Conservation (phyloP, 1,139 yeast species). For the Geotrichum carabidarum region DNA sequence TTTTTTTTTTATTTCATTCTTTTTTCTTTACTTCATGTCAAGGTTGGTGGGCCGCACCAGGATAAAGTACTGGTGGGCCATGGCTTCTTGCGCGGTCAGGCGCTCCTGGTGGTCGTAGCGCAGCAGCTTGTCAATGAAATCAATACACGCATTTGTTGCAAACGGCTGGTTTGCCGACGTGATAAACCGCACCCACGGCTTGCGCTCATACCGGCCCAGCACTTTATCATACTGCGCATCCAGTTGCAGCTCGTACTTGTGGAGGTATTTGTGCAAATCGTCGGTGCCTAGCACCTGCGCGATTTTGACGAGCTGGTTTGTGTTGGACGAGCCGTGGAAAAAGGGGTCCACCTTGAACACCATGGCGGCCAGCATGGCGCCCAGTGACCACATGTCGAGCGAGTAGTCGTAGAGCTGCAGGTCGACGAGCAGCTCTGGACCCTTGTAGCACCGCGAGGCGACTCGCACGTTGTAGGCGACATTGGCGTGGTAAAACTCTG, state of each 20-base stretch:
- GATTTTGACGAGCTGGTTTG: constrained; percentile 92
- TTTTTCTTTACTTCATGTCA: no score
- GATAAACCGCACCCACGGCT: constrained; percentile 83
- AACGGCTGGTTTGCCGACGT: constrained; percentile 68
- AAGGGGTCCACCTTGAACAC: constrained; percentile 95
- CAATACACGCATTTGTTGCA: constrained; percentile 67
- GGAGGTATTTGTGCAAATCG: constrained; percentile 65
- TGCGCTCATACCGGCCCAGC: constrained; percentile 62
- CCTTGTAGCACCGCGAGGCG: constrained; percentile 90
- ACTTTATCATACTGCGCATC: constrained; percentile 80
- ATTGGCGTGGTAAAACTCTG: constrained; percentile 94
- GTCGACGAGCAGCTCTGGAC: constrained; percentile 87
- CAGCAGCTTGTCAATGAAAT: constrained; percentile 73
- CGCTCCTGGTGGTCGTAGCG: constrained; percentile 94
- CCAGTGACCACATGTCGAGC: constrained; percentile 92
- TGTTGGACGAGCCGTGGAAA: constrained; percentile 93
- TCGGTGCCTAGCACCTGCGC: constrained; percentile 91
- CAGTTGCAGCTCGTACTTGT: constrained; percentile 62
- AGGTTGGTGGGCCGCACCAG: constrained; percentile 31
- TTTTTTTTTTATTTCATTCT: no score
- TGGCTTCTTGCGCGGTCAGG: constrained; percentile 89
- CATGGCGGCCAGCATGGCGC: constrained; percentile 97
- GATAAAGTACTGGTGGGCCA: constrained; percentile 72
- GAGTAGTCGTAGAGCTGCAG: constrained; percentile 91
- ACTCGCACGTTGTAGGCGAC: constrained; percentile 94